Conservation (phyloP, 2,329 filamentous ascomycete species). For the Cladosporium sp. region DNA sequence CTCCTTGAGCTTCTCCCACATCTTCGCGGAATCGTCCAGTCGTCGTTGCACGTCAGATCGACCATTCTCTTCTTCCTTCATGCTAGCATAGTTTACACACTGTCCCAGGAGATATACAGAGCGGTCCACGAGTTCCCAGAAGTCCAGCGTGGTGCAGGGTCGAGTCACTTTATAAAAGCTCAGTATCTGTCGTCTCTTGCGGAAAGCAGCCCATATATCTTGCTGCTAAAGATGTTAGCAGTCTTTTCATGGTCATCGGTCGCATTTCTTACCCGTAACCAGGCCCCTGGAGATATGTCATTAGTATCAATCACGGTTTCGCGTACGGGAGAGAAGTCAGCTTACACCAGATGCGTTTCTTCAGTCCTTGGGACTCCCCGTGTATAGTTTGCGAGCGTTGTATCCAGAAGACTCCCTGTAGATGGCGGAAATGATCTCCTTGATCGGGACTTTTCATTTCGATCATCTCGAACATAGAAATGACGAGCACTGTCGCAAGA, state of each 20-base stretch:
- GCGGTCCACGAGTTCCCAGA: constrained; percentile 55
- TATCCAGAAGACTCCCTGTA: constrained; percentile 65
- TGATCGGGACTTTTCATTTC: constrained; percentile 1
- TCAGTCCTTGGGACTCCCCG: constrained; percentile 57
- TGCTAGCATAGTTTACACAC: constrained; percentile 58
- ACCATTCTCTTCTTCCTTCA: constrained; percentile 47
- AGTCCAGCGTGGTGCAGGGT: constrained; percentile 48
- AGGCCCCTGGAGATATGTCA: not conserved
- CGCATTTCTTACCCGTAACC: not conserved
- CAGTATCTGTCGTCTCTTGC: constrained; percentile 56
- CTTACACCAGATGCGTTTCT: constrained; percentile 59
- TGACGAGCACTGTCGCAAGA: constrained; percentile 59
- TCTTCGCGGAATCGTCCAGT: constrained; percentile 48
- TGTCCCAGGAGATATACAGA: constrained; percentile 57
- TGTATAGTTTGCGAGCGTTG: constrained; percentile 60
- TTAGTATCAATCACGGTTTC: constrained; percentile 37
- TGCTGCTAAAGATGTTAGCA: constrained; percentile 51
- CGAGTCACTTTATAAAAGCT: constrained; percentile 59
- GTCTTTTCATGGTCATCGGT: not conserved
- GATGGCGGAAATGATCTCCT: constrained; percentile 51
- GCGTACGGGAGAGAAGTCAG: not conserved
- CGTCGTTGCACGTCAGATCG: constrained; percentile 43
- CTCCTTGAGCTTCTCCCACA: constrained; percentile 51
- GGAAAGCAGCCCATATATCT: constrained; percentile 64
- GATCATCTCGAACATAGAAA: constrained; percentile 67